Evolutionary conservation across 441 rosid species (phyloP).

Genomic region (Isatis lusitanica): DNA sequence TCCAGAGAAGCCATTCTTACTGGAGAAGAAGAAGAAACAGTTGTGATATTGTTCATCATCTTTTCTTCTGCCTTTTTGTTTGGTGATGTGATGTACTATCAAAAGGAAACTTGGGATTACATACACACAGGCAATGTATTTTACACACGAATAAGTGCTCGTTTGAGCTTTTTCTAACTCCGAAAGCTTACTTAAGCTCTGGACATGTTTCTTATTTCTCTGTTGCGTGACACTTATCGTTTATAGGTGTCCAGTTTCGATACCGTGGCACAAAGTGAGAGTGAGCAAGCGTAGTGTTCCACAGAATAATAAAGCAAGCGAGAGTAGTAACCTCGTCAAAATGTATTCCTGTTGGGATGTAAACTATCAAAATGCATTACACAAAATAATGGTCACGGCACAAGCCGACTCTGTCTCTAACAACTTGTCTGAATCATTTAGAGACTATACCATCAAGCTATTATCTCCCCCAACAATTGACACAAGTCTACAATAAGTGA

Average conservation of each 20-base stretch:
- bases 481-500: too few relatives aligned
- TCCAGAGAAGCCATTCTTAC: constrained; percentile 58
- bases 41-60: constrained; percentile 11
- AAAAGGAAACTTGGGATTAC: constrained; percentile 6
- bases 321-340: too few relatives aligned
- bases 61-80: constrained; percentile 1
- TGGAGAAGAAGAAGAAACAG: constrained; percentile 66
- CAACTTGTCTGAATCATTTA: too few relatives aligned
- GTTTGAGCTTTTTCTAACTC: not conserved
- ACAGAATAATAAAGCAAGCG: constrained; percentile 18
- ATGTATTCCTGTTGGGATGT: too few relatives aligned
- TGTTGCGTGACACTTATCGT: not conserved
- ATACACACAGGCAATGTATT: not conserved
- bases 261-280: constrained; percentile 8
- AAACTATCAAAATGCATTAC: too few relatives aligned
- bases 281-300: constrained; percentile 73
- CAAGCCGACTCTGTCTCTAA: too few relatives aligned
- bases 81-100: constrained; percentile 6
- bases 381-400: too few relatives aligned
- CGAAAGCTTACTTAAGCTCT: too few relatives aligned
- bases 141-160: constrained; percentile 2
- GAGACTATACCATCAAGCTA: too few relatives aligned
- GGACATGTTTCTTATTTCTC: not conserved
- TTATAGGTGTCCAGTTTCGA: constrained; percentile 42
- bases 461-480: too few relatives aligned